These are phyloP conservation scores for Neltuma alba DNA, from an alignment of 306 rosid species.

Conservation along the genomic window DNA sequence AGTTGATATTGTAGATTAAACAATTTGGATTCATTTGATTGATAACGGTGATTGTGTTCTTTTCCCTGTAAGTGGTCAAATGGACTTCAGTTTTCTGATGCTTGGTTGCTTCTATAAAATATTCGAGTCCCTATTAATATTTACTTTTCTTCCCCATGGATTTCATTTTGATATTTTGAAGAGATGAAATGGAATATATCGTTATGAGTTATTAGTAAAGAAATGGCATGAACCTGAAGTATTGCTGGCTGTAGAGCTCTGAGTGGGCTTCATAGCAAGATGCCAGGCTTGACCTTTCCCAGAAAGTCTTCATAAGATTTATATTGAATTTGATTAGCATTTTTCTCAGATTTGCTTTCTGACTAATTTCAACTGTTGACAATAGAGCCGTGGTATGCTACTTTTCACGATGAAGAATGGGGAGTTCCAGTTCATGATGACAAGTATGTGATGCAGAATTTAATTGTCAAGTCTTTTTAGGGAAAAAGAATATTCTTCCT, in stretches of 20 bases:
- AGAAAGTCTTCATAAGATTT: slow-evolving; percentile 18
- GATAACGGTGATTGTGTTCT: not conserved
- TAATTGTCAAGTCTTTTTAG: not conserved
- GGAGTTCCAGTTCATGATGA: slow-evolving; percentile 85
- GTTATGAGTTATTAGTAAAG: not conserved
- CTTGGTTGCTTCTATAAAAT: slow-evolving; percentile 4
- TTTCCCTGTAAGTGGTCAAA: slow-evolving; percentile 19
- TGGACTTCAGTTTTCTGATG: slow-evolving; percentile 16
- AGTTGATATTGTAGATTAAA: not conserved
- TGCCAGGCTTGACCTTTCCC: not conserved
- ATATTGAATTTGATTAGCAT: slow-evolving; percentile 8
- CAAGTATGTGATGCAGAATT: slow-evolving; percentile 53
- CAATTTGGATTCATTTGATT: not conserved
- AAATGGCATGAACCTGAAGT: slow-evolving; percentile 6
- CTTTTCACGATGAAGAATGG: slow-evolving; percentile 90
- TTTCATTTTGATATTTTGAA: slow-evolving; percentile 20
- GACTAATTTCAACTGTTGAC: slow-evolving; percentile 41
- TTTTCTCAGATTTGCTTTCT: slow-evolving; percentile 35
- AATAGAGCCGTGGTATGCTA: slow-evolving; percentile 65
- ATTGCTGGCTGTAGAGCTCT: slow-evolving; percentile 19
- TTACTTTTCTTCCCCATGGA: not conserved
- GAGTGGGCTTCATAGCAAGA: not conserved
- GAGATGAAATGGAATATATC: slow-evolving; percentile 9
- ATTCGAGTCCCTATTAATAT: slow-evolving; percentile 1
- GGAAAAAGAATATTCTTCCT: slow-evolving; percentile 19